A percentile compares a stretch with the other conserved stretches of the same genome.
Conservation (phyloP, 2,329 filamentous ascomycete species). For the Colletotrichum sp. region DNA sequence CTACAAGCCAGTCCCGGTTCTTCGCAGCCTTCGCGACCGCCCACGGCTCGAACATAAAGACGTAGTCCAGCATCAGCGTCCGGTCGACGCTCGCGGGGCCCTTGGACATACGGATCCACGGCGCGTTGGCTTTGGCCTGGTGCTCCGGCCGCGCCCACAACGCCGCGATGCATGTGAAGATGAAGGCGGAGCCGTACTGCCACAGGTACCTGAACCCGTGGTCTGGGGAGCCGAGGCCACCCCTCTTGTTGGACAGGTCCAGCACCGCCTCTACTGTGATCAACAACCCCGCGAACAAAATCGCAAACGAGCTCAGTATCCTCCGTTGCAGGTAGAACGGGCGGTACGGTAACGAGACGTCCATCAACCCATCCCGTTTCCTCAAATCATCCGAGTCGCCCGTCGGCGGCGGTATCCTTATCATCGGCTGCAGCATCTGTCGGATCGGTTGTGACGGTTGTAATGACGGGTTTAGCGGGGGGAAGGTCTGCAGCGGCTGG, state of each 20-base stretch:
- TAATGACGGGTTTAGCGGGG: background rate
- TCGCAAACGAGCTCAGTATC: constrained; percentile 32
- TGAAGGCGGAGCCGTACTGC: constrained; percentile 38
- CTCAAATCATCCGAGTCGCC: background rate
- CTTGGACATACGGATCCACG: constrained; percentile 40
- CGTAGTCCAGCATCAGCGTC: constrained; percentile 41
- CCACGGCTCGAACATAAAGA: constrained; percentile 32
- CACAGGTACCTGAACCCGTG: constrained; percentile 37
- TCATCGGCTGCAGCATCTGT: background rate
- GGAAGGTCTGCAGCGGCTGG: background rate
- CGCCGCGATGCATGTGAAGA: constrained; percentile 36
- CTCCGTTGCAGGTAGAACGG: constrained; percentile 39
- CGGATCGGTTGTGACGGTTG: background rate
- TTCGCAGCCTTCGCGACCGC: constrained; percentile 31
- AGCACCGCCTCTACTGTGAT: constrained; percentile 34
- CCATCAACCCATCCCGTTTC: constrained; percentile 24
- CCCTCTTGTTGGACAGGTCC: constrained; percentile 33
- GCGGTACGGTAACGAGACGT: constrained; percentile 36
- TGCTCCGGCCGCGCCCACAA: constrained; percentile 43
- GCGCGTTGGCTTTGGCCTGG: constrained; percentile 40
- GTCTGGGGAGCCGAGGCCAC: constrained; percentile 31
- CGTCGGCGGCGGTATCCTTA: background rate
- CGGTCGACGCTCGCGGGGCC: constrained; percentile 31
- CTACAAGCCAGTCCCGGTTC: constrained; percentile 40
- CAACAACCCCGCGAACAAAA: constrained; percentile 32